phyloP scores from a whole-genome alignment of 305 asterid species.

The Solanum hybrid region DNA sequence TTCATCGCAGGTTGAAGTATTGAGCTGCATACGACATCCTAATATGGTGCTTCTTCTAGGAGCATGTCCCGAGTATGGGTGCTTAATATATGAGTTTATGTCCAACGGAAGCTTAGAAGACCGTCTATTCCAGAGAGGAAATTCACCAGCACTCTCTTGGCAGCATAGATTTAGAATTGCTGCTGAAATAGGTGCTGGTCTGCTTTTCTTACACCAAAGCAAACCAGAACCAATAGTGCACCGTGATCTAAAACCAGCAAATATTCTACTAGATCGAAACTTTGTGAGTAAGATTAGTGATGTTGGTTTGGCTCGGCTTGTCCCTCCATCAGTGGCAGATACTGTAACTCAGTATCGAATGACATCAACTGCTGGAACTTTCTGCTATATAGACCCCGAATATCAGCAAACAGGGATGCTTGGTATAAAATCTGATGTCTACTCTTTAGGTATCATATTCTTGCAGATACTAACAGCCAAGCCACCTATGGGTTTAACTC shows the following conservation, averaged over 20 bases:
- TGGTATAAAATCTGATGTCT: constrained; percentile 37
- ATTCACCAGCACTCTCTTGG: constrained; percentile 36
- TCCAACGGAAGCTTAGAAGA: constrained; percentile 44
- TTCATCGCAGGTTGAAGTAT: constrained; percentile 30
- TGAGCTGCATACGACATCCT: constrained; percentile 43
- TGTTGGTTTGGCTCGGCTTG: constrained; percentile 46
- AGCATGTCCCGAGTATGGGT: constrained; percentile 47
- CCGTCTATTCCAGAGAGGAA: constrained; percentile 26
- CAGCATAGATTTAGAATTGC: constrained; percentile 33
- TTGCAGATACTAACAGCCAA: constrained; percentile 36
- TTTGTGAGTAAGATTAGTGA: constrained; percentile 38
- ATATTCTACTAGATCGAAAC: constrained; percentile 35
- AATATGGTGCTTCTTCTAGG: constrained; percentile 47
- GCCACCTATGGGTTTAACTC: constrained; percentile 40
- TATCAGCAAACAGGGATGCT: constrained; percentile 48
- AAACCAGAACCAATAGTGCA: constrained; percentile 49
- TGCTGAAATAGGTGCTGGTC: constrained; percentile 30
- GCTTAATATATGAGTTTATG: constrained; percentile 41
- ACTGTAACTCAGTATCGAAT: constrained; percentile 35
- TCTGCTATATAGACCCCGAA: constrained; percentile 47
- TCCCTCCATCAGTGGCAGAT: constrained; percentile 41
- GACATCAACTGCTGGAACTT: constrained; percentile 46
- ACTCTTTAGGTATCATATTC: constrained; percentile 36
- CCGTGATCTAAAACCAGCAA: constrained; percentile 41
- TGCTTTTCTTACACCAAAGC: constrained; percentile 42